Evolutionary conservation across 306 rosid genomes (phyloP).

Genomic region (Begonia loranthoides): DNA sequence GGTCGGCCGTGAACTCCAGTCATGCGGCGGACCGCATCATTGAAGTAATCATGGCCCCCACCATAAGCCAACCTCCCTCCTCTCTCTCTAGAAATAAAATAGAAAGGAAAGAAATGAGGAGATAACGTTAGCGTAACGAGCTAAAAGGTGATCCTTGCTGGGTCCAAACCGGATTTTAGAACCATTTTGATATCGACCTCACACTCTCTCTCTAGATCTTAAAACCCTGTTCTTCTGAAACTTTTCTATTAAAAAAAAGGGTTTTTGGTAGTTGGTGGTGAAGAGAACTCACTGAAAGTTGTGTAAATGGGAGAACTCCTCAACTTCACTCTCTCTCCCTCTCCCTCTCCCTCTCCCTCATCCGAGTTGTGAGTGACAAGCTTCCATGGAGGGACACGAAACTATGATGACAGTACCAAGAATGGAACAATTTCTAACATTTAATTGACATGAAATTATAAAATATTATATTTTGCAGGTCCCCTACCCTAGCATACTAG

Average conservation of each 20-base stretch:
- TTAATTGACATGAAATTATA: conserved; percentile 14
- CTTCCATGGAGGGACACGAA: too few species aligned
- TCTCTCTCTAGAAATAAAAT: not conserved
- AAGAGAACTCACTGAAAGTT: too few species aligned
- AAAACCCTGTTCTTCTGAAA: too few species aligned
- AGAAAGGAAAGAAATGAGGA: not conserved
- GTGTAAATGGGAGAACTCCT: too few species aligned
- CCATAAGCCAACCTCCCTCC: not conserved
- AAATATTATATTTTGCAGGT: conserved; percentile 35
- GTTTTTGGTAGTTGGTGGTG: too few species aligned
- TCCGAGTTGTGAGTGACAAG: too few species aligned
- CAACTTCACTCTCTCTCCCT: too few species aligned
- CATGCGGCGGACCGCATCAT: conserved; percentile 2
- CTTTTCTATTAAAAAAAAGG: too few species aligned
- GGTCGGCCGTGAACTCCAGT: not conserved
- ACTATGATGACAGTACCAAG: too few species aligned
- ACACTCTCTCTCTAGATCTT: too few species aligned
- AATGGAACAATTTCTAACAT: conserved; percentile 23
- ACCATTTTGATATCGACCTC: not conserved
- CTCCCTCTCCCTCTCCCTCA: too few species aligned
- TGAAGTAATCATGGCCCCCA: conserved; percentile 1
- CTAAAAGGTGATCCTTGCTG: not conserved
- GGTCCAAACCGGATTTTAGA: not conserved
- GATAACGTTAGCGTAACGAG: not conserved
- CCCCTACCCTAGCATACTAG: not conserved